Evolutionary conservation across 2,329 filamentous ascomycete genomes (phyloP), one percentile per base, ranked within the genome.

Genomic region (Xylaria sp.): DNA sequence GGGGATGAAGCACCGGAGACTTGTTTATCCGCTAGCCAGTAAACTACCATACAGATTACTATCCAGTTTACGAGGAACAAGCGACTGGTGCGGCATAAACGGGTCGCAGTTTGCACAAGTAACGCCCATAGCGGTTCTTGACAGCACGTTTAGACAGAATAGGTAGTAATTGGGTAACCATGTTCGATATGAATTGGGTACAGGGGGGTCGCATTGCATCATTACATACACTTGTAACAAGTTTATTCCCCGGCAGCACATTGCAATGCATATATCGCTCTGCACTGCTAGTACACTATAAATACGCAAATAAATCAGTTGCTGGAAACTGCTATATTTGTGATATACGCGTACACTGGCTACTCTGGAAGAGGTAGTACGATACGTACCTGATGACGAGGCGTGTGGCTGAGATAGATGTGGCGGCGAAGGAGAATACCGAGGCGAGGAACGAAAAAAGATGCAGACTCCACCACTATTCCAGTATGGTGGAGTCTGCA

Each of bases 151-250:
- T 15, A 18, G 41, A n/a, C 41, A 37, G 34, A 37, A 37, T 32
- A 12, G 23, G 3, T 32, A 51, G 54, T 20, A 23, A 58, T 58
- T 58, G 54, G 54, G 32, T 28, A 39, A 20, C 13, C 15, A 46
- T 46, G 50, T 25, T 28, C 7, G 46, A 25, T 10, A 50, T 32
- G 48, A 23, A 12, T 57, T 13, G 32, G 20, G 12, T 2, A 15
- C 37, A 20, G 44, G 34, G 34, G 57, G 63, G 54, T 65, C 44
- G 25, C 46, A 59, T 59, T 65, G 54, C 63, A 58, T 59, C n/a
- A 46, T n/a, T 23, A 54, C 20, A 2, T 66, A 54, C 48, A 65
- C 63, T 66, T 66, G 63, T 37, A 55, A 20, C 55, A 41, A 23
- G 63, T 23, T 55, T 60, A 60, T 65, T 60, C 56, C 48, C 37